Evolutionary conservation across 2,329 filamentous ascomycete genomes (phyloP), one percentile per base, ranked within the genome.

Genomic region (Fusarium temperatum): DNA sequence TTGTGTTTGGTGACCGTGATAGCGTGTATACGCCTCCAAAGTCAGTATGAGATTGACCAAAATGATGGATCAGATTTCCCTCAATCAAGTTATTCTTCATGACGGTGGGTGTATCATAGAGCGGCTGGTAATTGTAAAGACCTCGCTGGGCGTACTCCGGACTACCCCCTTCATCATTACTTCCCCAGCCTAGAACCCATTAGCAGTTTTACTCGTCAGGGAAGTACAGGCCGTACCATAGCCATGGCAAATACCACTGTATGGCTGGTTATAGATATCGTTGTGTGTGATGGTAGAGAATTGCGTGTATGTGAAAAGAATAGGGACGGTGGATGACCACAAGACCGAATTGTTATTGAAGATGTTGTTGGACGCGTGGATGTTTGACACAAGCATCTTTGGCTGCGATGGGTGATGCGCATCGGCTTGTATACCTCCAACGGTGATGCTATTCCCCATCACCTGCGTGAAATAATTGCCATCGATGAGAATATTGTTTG

Each of bases 261-360:
- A 65, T n/a, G 62, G 56, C 5, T 65, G 62, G 10, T 65, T 53
- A 39, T 62, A 62, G 14, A 62, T 38, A 4, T 62, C 32, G 6
- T 65, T 65, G 12, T 65, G 56, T 26, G 26, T 53, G 9, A 65
- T 53, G 13, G 62, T 63, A 39, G 56, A 65, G 8, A 35, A 65
- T 18, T 63, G 45, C 11, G 56, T 62, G 14, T 65, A 65, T 32
- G 56, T 65, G 17, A 51, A 62, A 1, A 62, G 56, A 6, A 65
- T 65, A 14, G 62, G 57, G 10, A 63, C 44, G 2, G 62, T 63
- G 2, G 62, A 65, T 8, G 62, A 65, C 62, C 57, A 65, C 6
- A 65, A 26, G n/a, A 53, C 62, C 3, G 62, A 65, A 38, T 62
- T 65, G 14, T 65, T 65, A 6, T 65, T 63, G 22, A 65, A 65